Conservation (phyloP, 768 basidiomycete genomes). For the Mycena vulgaris region DNA sequence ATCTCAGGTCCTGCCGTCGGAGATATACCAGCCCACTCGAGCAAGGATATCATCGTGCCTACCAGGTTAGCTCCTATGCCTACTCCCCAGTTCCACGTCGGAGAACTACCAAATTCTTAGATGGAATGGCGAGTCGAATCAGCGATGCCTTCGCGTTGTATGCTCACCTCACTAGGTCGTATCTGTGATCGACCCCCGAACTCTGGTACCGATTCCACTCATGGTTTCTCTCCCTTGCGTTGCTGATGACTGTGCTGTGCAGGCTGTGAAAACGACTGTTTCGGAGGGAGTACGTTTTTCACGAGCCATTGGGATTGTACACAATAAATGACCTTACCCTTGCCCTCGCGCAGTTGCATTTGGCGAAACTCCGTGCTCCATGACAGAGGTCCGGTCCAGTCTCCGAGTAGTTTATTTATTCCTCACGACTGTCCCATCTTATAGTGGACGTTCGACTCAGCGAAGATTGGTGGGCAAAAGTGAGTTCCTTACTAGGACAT, state of each 20-base stretch:
- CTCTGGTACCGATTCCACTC: constrained; percentile 14
- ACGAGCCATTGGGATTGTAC: neutral
- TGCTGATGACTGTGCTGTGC: neutral
- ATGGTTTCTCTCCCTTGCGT: no score
- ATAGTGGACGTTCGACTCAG: constrained; percentile 20
- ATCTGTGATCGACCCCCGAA: constrained; percentile 29
- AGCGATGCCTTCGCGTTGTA: no score
- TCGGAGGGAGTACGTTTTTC: constrained; percentile 27
- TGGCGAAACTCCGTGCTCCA: constrained; percentile 21
- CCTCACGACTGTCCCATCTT: neutral
- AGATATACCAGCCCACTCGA: constrained; percentile 3
- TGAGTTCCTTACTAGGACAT: no score
- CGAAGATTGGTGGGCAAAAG: constrained; percentile 22
- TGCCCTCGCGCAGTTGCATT: constrained; percentile 17
- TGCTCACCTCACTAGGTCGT: no score
- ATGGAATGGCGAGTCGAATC: constrained; percentile 32
- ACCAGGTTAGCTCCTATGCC: neutral
- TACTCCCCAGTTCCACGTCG: no score
- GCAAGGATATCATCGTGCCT: constrained; percentile 14
- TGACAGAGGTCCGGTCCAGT: constrained; percentile 18
- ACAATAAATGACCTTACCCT: neutral
- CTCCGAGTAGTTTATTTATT: neutral
- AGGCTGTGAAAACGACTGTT: constrained; percentile 28
- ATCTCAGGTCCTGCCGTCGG: constrained; percentile 18
- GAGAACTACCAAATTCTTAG: no score